Conservation (phyloP, 108 stramenopile species). For the Nitzschia sp. region DNA sequence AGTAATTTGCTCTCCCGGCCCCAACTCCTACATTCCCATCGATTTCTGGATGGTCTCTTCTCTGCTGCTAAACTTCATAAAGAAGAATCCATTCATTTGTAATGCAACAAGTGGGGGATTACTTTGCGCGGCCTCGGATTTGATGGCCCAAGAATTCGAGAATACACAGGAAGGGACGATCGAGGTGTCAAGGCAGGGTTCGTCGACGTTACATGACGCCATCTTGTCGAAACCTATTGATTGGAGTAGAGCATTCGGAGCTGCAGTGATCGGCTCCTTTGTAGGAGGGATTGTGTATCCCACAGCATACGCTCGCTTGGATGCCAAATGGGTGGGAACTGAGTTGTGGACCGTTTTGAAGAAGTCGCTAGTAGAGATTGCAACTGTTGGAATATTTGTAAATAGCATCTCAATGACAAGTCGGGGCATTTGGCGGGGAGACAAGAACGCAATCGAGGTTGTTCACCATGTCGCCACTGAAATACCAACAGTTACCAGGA, state of each 20-base stretch:
- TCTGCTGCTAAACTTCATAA: background rate
- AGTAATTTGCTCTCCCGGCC: too few relatives aligned
- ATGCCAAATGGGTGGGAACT: constrained; percentile 37
- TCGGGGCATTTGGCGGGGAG: constrained; percentile 39
- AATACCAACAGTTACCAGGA: constrained; percentile 51
- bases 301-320: constrained; percentile 42
- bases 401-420: constrained; percentile 49
- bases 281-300: constrained; percentile 61
- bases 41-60: too few relatives aligned
- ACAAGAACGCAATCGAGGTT: constrained; percentile 22
- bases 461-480: constrained; percentile 38
- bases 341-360: constrained; percentile 36
- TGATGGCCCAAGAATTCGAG: constrained; percentile 34
- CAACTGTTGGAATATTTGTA: constrained; percentile 56
- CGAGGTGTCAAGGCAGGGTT: background rate
- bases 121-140: constrained; percentile 39
- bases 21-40: too few relatives aligned
- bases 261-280: constrained; percentile 41
- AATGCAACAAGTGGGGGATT: constrained; percentile 38
- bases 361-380: constrained; percentile 51
- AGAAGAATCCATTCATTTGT: constrained; percentile 25
- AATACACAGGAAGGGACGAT: background rate
- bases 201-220: background rate
- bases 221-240: background rate
- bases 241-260: constrained; percentile 27